Evolutionary conservation across 805 yeast genomes (phyloP), one percentile per base, ranked within the genome.

Genomic region (Naumovozyma dairenensis): DNA sequence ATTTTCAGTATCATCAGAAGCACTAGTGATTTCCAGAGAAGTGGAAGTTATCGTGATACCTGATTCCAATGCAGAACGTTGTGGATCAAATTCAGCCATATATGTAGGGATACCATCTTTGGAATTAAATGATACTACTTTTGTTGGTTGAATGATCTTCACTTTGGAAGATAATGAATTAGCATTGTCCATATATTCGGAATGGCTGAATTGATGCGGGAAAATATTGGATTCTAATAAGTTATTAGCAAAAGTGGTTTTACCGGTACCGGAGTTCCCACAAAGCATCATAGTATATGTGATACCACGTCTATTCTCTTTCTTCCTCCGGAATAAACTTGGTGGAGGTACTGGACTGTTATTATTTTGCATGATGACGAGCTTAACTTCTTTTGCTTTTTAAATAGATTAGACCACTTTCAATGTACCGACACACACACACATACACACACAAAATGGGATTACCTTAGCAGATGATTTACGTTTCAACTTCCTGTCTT

Each of bases 251-350:
- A 81, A 81, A 0, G 89, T 75, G 15, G 87, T 73, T 51, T 80
- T 81, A 8, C 93, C 93, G 0, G 83, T 71, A 13, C 89, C 89
- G 40, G 76, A 69, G 30, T 73, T 72, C 14, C 93, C 93, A 16
- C 77, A 74, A 13, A 79, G 69, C 74, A 81, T 68, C 46, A 81
- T 63, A 25, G 86, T 75, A 62, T 80, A 80, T 42, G 79, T 74
- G 49, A 80, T 67, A 25, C 84, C 86, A 48, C 81, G 76, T 49
- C 72, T 77, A 43, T 74, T 71, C 47, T 80, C 87, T 52, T 76
- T 79, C 52, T 71, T 72, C 40, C 73, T 66, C 47, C 73, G 69
- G 19, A 57, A 45, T 32, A 57, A 43, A 31, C 31, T 38, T 12
- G 45, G 40, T 17, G 53, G 57, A 10, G 46, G 45, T 18, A 26